Base-by-base conservation (phyloP, 345 rosid species). In the Arabis alpina region DNA sequence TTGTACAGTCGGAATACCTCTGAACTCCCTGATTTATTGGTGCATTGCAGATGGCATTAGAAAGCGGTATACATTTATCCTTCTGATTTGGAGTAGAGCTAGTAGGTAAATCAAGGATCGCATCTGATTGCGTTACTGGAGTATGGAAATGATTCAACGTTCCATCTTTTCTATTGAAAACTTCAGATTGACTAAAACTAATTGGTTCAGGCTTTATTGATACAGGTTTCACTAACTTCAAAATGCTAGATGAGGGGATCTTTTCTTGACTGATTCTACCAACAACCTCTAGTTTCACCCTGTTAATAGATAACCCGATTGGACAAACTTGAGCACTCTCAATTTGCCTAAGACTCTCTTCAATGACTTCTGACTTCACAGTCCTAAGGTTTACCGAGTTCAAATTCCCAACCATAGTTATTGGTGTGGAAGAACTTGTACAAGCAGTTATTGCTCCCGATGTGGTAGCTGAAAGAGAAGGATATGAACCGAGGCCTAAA, bases 281-380 rank as follows among this genome's bases (percentile, higher is more conserved):
- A 48, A 73, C 48, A 27, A 65, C 54, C 77, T 88, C 96, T 40
- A 15, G 63, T 79, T 89, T 92, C 68, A 82, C 73, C 13, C 64
- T 42, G 50, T n/a, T 9, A 66, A 23, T 68, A 49, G 65, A 63
- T 13, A 48, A 2, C 37, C 47, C 65, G 14, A 6, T 19, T 39
- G 76, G 57, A 65, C 12, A 72, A 16, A 57, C 61, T 44, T 62
- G 58, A 69, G 61, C 62, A 8, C 25, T 78, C 48, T 45, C 48
- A 28, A 58, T 66, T 68, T 30, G 53, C 57, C 55, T 77, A 63
- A 44, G 45, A 62, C 59, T 66, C 70, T 80, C 91, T 64, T 90
- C 90, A 71, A 62, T 36, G 5, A 83, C 83, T 79, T 92, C 96
- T 39, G 82, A 62, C 77, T 90, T 92, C 25, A 92, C 82, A 54